A percentile compares a stretch with the other conserved stretches of the same genome.
Conservation (phyloP, 345 rosid species). For the Arabis hirsuta region DNA sequence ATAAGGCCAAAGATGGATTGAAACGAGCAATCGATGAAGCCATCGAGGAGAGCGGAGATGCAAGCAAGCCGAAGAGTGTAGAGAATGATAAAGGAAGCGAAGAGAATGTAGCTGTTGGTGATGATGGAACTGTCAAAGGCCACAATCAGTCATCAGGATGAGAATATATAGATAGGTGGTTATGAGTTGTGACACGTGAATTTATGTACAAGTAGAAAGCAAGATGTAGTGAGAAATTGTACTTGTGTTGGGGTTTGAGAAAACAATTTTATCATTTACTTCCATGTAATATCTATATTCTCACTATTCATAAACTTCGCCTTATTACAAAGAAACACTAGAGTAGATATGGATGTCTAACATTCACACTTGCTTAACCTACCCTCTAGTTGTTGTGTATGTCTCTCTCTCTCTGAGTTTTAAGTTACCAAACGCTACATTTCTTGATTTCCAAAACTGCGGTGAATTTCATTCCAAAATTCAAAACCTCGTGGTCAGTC, state of each 20-base stretch:
- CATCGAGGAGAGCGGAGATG: slow-evolving; percentile 35
- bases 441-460: slow-evolving; percentile 26
- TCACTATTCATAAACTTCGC: not conserved
- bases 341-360: not conserved
- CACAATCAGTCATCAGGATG: slow-evolving; percentile 39
- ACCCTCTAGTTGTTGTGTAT: slow-evolving; percentile 14
- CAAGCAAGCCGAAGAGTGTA: slow-evolving; percentile 2
- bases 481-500: not conserved
- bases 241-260: not conserved
- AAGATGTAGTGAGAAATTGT: slow-evolving; percentile 8
- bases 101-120: slow-evolving; percentile 32
- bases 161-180: not conserved
- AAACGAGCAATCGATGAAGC: slow-evolving; percentile 39
- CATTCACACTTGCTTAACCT: slow-evolving; percentile 24
- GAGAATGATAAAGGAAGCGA: slow-evolving; percentile 6
- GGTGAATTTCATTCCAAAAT: slow-evolving; percentile 21
- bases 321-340: not conserved
- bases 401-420: not conserved
- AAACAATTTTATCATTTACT: not conserved
- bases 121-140: slow-evolving; percentile 31
- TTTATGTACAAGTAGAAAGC: not conserved
- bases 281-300: not conserved
- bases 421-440: not conserved
- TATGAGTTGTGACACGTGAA: not conserved
- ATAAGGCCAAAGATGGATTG: slow-evolving; percentile 26